phyloP scores from a whole-genome alignment of 345 rosid genomes.

The Toxicodendron radicans region DNA sequence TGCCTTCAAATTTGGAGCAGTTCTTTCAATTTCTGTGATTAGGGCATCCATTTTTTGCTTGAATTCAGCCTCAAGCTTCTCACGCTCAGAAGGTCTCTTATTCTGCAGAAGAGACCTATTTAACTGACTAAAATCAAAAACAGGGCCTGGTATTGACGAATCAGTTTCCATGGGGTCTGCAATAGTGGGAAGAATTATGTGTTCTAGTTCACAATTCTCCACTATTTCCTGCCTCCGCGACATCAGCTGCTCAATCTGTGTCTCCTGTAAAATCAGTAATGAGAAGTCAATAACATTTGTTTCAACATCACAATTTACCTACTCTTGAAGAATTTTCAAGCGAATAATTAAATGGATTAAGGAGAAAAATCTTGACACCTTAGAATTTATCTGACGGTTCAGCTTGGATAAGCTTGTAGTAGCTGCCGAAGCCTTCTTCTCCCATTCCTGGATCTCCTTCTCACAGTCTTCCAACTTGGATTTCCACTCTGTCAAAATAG shows the following conservation, averaged over 20 bases:
- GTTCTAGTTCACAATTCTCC: constrained; percentile 87
- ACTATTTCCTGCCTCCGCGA: constrained; percentile 67
- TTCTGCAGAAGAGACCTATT: constrained; percentile 75
- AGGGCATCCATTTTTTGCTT: constrained; percentile 75
- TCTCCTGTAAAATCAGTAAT: constrained; percentile 54
- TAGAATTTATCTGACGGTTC: constrained; percentile 73
- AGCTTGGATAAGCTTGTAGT: constrained; percentile 77
- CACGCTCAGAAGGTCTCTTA: constrained; percentile 69
- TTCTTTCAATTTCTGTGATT: constrained; percentile 75
- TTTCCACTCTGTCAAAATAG: constrained; percentile 65
- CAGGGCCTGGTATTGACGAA: constrained; percentile 50
- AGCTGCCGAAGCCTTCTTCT: constrained; percentile 79
- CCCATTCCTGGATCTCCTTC: constrained; percentile 86
- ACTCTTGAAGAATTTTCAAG: constrained; percentile 11
- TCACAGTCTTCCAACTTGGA: constrained; percentile 85
- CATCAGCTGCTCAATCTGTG: constrained; percentile 69
- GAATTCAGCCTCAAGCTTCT: constrained; percentile 72
- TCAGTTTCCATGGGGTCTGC: constrained; percentile 80
- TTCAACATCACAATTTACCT: not conserved
- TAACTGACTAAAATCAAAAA: constrained; percentile 77
- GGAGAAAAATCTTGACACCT: constrained; percentile 41
- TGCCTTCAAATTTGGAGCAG: constrained; percentile 95
- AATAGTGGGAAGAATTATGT: constrained; percentile 65
- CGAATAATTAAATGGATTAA: not conserved
- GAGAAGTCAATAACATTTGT: constrained; percentile 13